Evolutionary conservation across 2,329 filamentous ascomycete species (phyloP), one percentile per base, ranked within the genome.

Genomic region (Aureobasidium sp.): DNA sequence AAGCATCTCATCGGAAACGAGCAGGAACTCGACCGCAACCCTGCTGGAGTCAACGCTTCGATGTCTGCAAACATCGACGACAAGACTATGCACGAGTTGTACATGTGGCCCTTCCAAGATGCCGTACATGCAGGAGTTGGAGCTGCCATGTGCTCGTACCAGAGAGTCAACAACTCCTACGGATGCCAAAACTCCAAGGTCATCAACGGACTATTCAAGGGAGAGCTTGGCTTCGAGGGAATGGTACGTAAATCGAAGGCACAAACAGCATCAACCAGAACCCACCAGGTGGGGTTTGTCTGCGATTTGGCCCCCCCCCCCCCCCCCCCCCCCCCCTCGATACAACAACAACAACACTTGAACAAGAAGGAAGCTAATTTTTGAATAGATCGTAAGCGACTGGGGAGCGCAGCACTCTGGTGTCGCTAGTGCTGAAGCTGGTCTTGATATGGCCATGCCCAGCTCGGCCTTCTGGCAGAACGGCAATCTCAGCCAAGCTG

Each of bases 191-290:
- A 90, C 69, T 85, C 84, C 64, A 86, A 86, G 69, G 74, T 86
- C 15, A 78, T 88, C 59, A 90, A 90, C 66, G 85, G 84, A 0
- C 77, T 91, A 3, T 76, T 90, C 9, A 91, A 91, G 68, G 86
- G 87, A 49, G 88, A 91, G 73, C 78, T 90, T 53, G 86, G 86
- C 0, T 90, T 90, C 67, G 86, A 89, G 67, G 88, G 88, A 69
- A 31, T 31, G 8, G 29, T 31, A 31, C 7, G 5, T 25, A 25
- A 25, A 25, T 25, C 22, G 22, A 25, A 25, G 22, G 22, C 22
- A 25, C 22, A 25, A 25, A 25, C 22, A 25, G 22, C 22, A 25
- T 25, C 22, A 25, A 25, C 22, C 22, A 25, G 22, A 25, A 25
- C 22, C 22, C 22, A 25, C 22, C 22, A 25, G 22, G 22, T 25